These are phyloP conservation scores for Wickerhamiella spandovensis DNA, from an alignment of 805 yeast species.

Conservation along the genomic window DNA sequence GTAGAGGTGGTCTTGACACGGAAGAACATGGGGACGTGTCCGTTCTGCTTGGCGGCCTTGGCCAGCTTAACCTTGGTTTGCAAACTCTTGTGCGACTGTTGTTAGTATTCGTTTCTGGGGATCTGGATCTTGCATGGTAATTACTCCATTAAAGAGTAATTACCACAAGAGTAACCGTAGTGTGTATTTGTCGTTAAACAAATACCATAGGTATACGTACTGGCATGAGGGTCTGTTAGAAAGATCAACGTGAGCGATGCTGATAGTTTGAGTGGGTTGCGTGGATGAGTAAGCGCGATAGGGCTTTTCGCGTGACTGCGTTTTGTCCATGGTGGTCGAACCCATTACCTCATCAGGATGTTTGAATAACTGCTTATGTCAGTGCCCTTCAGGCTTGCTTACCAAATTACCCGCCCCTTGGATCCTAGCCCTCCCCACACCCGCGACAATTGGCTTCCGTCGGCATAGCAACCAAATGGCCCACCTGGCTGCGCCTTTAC, in stretches of 20 bases:
- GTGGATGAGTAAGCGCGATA: not conserved
- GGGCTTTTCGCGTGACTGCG: conserved; percentile 2
- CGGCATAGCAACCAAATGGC: not conserved
- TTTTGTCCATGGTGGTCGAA: not conserved
- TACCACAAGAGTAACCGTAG: not conserved
- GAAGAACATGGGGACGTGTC: conserved; percentile 99
- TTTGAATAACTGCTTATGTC: no score
- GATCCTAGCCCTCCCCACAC: no score
- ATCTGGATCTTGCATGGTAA: not conserved
- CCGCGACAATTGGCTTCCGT: not conserved
- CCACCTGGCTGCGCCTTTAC: no score
- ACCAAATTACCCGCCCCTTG: no score
- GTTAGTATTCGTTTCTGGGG: not conserved
- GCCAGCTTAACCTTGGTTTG: conserved; percentile 97
- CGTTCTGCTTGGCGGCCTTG: conserved; percentile 97
- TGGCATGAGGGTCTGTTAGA: conserved; percentile 1
- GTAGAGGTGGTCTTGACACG: conserved; percentile 96
- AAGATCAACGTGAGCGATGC: not conserved
- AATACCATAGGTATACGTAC: not conserved
- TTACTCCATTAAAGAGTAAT: not conserved
- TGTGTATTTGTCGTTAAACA: not conserved
- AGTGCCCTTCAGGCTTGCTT: no score
- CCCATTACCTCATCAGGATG: no score
- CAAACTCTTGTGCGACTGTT: conserved; percentile 67
- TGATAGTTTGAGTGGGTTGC: not conserved